Percentiles rank a stretch among this genome's conserved stretches.
These are phyloP conservation scores for Alectoria sarmentosa DNA, from an alignment of 495 filamentous ascomycete species.

Conservation along the genomic window DNA sequence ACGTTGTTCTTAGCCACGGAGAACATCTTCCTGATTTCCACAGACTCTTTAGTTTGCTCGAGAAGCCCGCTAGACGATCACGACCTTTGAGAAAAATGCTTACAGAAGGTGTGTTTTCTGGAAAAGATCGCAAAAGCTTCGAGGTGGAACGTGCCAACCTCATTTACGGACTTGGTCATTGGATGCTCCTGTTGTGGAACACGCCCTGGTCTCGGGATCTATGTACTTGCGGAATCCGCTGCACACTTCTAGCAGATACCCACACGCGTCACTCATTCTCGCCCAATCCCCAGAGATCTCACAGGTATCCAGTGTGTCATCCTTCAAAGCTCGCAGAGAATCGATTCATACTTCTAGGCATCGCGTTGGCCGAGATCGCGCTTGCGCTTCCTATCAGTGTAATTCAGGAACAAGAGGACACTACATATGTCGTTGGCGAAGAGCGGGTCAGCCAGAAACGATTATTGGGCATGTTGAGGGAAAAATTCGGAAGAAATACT, in stretches of 20 bases:
- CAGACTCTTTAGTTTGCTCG: background rate
- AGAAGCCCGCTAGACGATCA: background rate
- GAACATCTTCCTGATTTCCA: background rate
- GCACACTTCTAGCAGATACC: background rate
- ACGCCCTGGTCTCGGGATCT: background rate
- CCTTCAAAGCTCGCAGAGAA: background rate
- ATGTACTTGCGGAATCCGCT: background rate
- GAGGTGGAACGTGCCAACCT: background rate
- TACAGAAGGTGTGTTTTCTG: background rate
- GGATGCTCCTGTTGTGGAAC: background rate
- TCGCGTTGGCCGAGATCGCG: background rate
- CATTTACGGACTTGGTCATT: background rate
- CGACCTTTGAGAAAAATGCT: background rate
- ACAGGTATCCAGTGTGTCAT: background rate
- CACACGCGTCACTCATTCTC: background rate
- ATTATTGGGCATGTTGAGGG: background rate
- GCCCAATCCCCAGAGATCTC: background rate
- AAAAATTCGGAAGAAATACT: background rate
- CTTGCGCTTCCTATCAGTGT: background rate
- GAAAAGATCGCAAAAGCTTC: background rate
- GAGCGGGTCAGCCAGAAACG: background rate
- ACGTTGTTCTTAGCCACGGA: background rate
- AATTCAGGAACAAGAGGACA: background rate
- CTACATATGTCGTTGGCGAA: background rate
- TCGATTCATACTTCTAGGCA: background rate